Conservation (phyloP, 495 filamentous ascomycete species). For the Neurospora africana region DNA sequence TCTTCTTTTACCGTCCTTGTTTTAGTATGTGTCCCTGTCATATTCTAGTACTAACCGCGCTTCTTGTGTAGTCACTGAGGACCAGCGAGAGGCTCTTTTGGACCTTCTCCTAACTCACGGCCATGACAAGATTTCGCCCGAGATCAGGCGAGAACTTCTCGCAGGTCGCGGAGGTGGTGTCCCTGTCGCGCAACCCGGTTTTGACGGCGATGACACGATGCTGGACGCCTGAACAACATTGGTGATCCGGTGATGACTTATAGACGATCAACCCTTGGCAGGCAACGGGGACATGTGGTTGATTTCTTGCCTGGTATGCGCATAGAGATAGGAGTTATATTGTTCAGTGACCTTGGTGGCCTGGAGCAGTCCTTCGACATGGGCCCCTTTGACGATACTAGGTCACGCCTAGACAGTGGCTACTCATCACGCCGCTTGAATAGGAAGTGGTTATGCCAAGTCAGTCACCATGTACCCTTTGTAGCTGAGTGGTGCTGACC, state of each 20-base stretch:
- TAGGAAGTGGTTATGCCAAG: background rate
- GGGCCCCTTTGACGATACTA: background rate
- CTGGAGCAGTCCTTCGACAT: background rate
- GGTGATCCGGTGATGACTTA: background rate
- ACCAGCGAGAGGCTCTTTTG: constrained; percentile 82
- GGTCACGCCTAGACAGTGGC: background rate
- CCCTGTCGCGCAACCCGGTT: constrained; percentile 42
- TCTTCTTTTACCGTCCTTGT: background rate
- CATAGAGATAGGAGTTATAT: background rate
- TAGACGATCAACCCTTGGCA: background rate
- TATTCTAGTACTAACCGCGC: background rate
- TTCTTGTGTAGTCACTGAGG: constrained; percentile 25
- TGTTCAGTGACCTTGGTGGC: background rate
- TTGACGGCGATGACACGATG: constrained; percentile 86
- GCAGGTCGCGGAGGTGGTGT: constrained; percentile 83
- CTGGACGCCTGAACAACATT: constrained; percentile 30
- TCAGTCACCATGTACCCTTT: background rate
- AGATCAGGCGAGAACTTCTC: constrained; percentile 81
- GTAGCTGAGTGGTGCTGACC: background rate
- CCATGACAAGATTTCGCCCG: constrained; percentile 80
- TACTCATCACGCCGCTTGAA: background rate
- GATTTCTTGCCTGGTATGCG: background rate
- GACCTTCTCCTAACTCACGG: constrained; percentile 81
- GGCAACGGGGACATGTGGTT: background rate
- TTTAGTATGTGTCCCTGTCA: background rate